phyloP scores from a whole-genome alignment of 371 early-diverging fungal species.

The Mortierella sp. region DNA sequence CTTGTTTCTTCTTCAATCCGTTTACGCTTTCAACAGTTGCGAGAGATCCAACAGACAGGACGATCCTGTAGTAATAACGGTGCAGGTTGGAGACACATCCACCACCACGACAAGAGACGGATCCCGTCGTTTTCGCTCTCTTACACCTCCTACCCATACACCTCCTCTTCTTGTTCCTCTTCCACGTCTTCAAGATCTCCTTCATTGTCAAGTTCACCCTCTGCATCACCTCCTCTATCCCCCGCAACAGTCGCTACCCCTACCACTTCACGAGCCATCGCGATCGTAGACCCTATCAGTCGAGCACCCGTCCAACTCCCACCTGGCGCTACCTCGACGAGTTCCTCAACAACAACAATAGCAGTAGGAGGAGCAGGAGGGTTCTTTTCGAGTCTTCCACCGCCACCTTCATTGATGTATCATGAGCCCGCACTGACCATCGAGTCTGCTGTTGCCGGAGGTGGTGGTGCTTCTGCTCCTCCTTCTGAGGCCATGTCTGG shows the following conservation, averaged over 20 bases:
- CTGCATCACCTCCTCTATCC: background rate
- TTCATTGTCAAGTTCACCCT: background rate
- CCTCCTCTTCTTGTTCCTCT: background rate
- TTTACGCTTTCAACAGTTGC: no score
- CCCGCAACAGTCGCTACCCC: background rate
- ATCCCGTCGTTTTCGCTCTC: constrained; percentile 2
- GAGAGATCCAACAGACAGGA: constrained; percentile 2
- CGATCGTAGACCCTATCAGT: constrained; percentile 40
- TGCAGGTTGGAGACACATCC: background rate
- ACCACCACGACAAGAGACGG: background rate
- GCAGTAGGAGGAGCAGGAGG: background rate
- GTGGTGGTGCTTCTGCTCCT: no score
- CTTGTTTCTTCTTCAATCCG: no score
- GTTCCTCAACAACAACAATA: background rate
- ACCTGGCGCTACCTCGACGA: background rate
- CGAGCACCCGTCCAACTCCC: constrained; percentile 25
- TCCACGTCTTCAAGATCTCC: background rate
- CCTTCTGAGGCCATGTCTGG: no score
- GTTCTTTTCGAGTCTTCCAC: background rate
- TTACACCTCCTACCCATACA: background rate
- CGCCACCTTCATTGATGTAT: background rate
- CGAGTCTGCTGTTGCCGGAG: no score
- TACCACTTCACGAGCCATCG: constrained; percentile 23
- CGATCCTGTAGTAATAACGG: background rate
- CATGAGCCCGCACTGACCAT: constrained; percentile 3